Evolutionary conservation across 768 basidiomycete genomes (phyloP).

Genomic region (Phylloporus sp.): DNA sequence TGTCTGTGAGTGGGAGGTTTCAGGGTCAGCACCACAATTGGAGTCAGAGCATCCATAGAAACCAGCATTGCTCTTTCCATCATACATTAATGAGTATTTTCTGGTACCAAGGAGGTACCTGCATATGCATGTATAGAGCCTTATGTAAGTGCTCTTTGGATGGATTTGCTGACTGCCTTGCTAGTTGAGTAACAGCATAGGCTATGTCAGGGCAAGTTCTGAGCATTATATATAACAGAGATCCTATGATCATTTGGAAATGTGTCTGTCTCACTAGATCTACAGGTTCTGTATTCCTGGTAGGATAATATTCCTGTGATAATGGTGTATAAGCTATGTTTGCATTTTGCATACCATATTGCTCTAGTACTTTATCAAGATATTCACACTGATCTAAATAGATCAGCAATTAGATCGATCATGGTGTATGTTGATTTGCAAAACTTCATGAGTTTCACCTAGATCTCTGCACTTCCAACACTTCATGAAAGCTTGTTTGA

Average conservation of each 20-base stretch:
- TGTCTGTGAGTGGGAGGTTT: too few relatives aligned
- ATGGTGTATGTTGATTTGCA: too few relatives aligned
- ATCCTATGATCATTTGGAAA: neutral
- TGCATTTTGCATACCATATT: too few relatives aligned
- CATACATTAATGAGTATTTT: neutral
- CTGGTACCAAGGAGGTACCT: neutral
- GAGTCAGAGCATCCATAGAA: too few relatives aligned
- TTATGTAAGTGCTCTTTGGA: conserved; percentile 69
- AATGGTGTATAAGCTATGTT: neutral
- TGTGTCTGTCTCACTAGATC: too few relatives aligned
- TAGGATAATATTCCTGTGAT: neutral
- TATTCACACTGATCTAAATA: too few relatives aligned
- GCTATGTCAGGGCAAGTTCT: neutral
- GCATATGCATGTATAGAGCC: conserved; percentile 71
- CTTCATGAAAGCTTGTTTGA: too few relatives aligned
- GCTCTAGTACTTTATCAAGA: too few relatives aligned
- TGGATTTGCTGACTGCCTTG: neutral
- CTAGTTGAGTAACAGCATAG: neutral
- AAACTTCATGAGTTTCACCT: too few relatives aligned
- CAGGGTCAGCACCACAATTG: too few relatives aligned
- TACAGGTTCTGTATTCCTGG: neutral
- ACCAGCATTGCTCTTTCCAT: neutral
- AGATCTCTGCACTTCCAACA: too few relatives aligned
- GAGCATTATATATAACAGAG: neutral
- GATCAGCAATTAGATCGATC: too few relatives aligned